Conservation (phyloP, 2,329 filamentous ascomycete species). For the Cercospora janseana region DNA sequence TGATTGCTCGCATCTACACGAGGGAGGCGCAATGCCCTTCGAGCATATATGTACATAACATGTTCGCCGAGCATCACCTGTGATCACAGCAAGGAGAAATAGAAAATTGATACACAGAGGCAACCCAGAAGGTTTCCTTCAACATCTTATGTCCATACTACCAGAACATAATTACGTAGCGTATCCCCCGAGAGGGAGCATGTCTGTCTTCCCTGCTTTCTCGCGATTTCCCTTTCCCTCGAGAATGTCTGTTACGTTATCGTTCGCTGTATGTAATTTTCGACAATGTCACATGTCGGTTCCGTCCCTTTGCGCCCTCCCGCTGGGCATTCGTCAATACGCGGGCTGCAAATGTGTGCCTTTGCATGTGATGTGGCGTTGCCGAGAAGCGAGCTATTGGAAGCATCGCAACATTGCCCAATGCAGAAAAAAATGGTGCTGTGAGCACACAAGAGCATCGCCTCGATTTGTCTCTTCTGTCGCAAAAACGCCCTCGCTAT, state of each 20-base stretch:
- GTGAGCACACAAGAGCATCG: conserved; percentile 13
- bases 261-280: conserved; percentile 17
- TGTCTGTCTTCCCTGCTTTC: conserved; percentile 1
- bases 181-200: conserved; percentile 11
- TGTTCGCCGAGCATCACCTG: too few relatives aligned
- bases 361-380: conserved; percentile 12
- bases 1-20: too few relatives aligned
- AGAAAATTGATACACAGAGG: neutral
- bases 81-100: too few relatives aligned
- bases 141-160: conserved; percentile 19
- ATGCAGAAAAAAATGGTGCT: conserved; percentile 14
- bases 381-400: conserved; percentile 5
- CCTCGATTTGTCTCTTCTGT: conserved; percentile 10
- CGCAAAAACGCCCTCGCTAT: conserved; percentile 21
- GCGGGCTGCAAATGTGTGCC: conserved; percentile 23
- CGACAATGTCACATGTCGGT: conserved; percentile 6
- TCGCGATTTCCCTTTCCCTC: conserved; percentile 2
- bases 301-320: conserved; percentile 8
- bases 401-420: conserved; percentile 11
- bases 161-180: conserved; percentile 27
- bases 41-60: too few relatives aligned
- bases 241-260: conserved; percentile 14
- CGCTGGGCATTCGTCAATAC: conserved; percentile 14
- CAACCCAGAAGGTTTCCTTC: conserved; percentile 1
- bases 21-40: too few relatives aligned